Evolutionary conservation across 441 rosid genomes (phyloP).

Genomic region (Adansonia madagascariensis): DNA sequence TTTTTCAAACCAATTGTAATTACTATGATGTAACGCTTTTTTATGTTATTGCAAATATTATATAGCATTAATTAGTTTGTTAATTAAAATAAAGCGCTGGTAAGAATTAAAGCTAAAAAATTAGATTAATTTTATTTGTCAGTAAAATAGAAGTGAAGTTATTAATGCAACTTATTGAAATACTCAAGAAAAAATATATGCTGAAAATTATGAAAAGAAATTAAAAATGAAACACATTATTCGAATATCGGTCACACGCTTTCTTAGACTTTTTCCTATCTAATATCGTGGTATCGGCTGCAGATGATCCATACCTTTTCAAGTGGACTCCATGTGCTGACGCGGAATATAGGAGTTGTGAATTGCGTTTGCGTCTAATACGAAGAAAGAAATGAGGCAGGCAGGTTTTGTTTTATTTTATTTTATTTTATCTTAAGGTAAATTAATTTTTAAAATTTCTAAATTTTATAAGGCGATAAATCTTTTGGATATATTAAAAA

Average conservation of each 20-base stretch:
- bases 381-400: not conserved
- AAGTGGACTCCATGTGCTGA: not conserved
- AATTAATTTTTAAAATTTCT: no score
- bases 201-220: not conserved
- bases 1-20: no score
- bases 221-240: not conserved
- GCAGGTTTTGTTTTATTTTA: no score
- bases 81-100: not conserved
- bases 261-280: not conserved
- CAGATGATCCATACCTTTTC: not conserved
- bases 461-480: no score
- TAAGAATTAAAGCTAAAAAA: not conserved
- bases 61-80: not conserved
- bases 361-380: not conserved
- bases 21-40: not conserved
- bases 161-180: not conserved
- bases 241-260: not conserved
- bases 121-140: not conserved
- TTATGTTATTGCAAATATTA: not conserved
- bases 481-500: no score
- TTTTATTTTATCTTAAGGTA: not conserved
- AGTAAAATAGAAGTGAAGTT: not conserved
- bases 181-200: no score
- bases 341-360: constrained; percentile 13
- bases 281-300: not conserved